Conservation (phyloP, 1,284 basidiomycete genomes). For the Ustilago sp. region DNA sequence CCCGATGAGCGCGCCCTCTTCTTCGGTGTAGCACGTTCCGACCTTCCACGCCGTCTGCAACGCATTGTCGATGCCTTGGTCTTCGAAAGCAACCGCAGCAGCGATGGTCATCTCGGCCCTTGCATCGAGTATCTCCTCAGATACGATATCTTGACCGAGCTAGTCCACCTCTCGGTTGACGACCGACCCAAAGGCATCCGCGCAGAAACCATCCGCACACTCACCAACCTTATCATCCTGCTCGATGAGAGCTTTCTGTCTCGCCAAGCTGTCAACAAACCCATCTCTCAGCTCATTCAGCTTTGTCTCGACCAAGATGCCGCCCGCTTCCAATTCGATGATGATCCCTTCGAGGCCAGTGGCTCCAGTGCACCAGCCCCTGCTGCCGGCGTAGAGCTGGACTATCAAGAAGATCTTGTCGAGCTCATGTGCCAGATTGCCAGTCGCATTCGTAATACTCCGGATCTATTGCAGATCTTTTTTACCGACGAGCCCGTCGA, state of each 20-base stretch:
- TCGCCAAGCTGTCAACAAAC: slow-evolving; percentile 75
- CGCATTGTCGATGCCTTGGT: slow-evolving; percentile 89
- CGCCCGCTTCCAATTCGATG: slow-evolving; percentile 81
- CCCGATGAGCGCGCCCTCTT: slow-evolving; percentile 85
- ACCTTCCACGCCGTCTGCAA: slow-evolving; percentile 81
- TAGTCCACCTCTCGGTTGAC: slow-evolving; percentile 62
- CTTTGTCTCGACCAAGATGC: slow-evolving; percentile 90
- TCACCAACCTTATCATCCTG: slow-evolving; percentile 65
- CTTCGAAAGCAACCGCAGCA: slow-evolving; percentile 82
- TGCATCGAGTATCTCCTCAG: slow-evolving; percentile 92
- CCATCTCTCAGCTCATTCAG: slow-evolving; percentile 85
- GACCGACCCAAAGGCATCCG: slow-evolving; percentile 65
- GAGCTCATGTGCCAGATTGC: slow-evolving; percentile 65
- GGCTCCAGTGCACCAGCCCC: slow-evolving; percentile 7
- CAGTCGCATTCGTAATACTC: slow-evolving; percentile 59
- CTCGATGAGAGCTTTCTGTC: slow-evolving; percentile 67
- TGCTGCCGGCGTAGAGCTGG: slow-evolving; percentile 10
- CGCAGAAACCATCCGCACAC: slow-evolving; percentile 62
- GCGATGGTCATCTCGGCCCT: slow-evolving; percentile 79
- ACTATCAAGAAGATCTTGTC: slow-evolving; percentile 55
- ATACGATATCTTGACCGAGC: slow-evolving; percentile 73
- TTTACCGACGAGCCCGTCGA: slow-evolving; percentile 50
- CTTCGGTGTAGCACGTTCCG: slow-evolving; percentile 83
- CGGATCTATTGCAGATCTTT: slow-evolving; percentile 63
- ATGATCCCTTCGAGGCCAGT: slow-evolving; percentile 70